These are phyloP conservation scores for Trichosanthes cucumerina DNA, from an alignment of 306 rosid genomes.

Conservation along the genomic window DNA sequence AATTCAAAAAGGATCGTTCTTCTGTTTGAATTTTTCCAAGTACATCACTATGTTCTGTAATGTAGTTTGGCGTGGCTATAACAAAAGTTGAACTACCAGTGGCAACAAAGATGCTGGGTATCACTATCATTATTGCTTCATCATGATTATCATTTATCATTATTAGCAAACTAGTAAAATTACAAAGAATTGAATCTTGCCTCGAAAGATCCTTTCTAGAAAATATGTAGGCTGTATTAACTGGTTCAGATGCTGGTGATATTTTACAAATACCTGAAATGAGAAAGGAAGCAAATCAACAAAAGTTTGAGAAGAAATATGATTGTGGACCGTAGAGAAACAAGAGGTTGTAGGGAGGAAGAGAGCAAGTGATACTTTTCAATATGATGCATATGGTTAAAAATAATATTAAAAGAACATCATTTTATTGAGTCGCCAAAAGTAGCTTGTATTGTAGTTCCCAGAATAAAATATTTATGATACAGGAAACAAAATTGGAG, in stretches of 20 bases:
- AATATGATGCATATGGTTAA: not conserved
- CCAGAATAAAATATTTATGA: not conserved
- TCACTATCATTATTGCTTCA: not conserved
- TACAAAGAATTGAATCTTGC: constrained; percentile 26
- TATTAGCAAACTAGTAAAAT: not conserved
- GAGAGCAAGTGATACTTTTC: not conserved
- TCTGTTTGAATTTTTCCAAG: not conserved
- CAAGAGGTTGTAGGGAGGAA: not conserved
- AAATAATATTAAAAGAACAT: not conserved
- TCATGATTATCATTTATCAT: not conserved
- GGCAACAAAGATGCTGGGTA: not conserved
- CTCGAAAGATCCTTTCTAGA: constrained; percentile 80
- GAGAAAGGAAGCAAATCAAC: constrained; percentile 14
- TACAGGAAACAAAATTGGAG: not conserved
- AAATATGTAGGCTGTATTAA: constrained; percentile 65
- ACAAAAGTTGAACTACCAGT: not conserved
- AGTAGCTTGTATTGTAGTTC: not conserved
- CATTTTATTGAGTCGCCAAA: not conserved
- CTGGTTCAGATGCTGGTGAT: constrained; percentile 42
- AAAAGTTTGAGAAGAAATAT: not conserved
- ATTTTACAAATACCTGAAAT: constrained; percentile 66
- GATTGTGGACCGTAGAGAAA: not conserved
- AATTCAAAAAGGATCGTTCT: constrained; percentile 4
- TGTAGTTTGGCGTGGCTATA: not conserved
- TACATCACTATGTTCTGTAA: not conserved